A percentile compares a stretch with the other conserved stretches of the same genome.
Evolutionary conservation across 78 protist species (phyloP).

Genomic region (slime mould (Dictyostelium discoideum)): DNA sequence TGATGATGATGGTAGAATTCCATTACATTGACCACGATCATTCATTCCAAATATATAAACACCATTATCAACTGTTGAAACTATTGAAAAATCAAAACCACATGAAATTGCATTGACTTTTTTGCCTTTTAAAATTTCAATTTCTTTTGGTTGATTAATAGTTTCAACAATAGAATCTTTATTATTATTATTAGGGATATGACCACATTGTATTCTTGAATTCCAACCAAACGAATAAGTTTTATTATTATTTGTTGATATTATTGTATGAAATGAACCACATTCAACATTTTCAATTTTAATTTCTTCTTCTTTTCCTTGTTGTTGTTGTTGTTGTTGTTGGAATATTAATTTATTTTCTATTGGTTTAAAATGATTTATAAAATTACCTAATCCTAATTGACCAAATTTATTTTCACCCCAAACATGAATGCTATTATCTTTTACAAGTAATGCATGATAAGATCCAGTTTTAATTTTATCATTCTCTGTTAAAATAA

Average conservation of each 20-base stretch:
- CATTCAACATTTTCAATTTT: background rate
- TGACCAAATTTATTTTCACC: constrained; percentile 59
- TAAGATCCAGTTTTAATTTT: constrained; percentile 43
- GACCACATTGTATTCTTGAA: constrained; percentile 47
- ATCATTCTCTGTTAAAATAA: background rate
- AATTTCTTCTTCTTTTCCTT: background rate
- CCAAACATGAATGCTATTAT: constrained; percentile 26
- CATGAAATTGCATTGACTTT: constrained; percentile 32
- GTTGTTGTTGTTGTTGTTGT: background rate
- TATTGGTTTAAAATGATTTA: background rate
- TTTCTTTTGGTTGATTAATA: constrained; percentile 13
- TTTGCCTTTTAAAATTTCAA: background rate
- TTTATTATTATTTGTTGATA: constrained; percentile 5
- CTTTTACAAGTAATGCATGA: constrained; percentile 39
- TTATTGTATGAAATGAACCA: constrained; percentile 62
- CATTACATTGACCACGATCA: constrained; percentile 50
- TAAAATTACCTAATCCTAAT: constrained; percentile 4
- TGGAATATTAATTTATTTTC: background rate
- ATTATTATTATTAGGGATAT: background rate
- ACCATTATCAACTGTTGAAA: background rate
- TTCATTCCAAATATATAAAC: constrained; percentile 63
- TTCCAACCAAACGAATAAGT: constrained; percentile 70
- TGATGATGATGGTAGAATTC: no score
- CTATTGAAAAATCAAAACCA: constrained; percentile 39
- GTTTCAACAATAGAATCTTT: background rate